A percentile compares a stretch with the other conserved stretches of the same genome.
Evolutionary conservation across 2,329 filamentous ascomycete genomes (phyloP).

Genomic region (Fusarium temperatum): DNA sequence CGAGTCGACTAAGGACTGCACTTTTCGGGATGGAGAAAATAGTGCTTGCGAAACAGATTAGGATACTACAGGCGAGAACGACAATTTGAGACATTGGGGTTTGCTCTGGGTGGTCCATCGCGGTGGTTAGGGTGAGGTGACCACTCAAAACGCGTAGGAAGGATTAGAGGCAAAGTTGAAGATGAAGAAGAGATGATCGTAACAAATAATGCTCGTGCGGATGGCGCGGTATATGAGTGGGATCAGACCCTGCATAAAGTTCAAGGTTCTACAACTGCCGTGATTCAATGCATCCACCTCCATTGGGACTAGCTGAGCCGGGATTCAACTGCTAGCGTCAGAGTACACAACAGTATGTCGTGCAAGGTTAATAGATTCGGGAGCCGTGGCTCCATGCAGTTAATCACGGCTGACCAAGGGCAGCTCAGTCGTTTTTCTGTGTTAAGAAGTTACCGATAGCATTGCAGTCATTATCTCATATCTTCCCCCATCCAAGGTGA

Average conservation of each 20-base stretch:
- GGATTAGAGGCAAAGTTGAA: neutral
- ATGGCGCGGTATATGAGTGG: neutral
- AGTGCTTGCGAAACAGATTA: neutral
- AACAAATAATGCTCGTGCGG: neutral
- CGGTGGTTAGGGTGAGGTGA: too few relatives aligned
- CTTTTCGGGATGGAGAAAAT: neutral
- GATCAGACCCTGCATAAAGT: neutral
- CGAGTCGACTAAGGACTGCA: neutral
- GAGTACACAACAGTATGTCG: neutral
- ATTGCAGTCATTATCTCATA: neutral
- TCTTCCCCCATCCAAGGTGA: neutral
- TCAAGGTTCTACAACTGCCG: neutral
- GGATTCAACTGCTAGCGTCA: neutral
- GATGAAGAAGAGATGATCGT: too few relatives aligned
- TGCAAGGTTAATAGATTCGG: neutral
- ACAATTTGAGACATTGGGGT: neutral
- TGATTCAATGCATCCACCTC: neutral
- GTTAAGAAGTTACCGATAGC: too few relatives aligned
- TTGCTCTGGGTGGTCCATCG: neutral
- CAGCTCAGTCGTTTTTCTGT: rapidly evolving
- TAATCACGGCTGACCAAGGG: rapidly evolving
- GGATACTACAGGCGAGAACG: neutral
- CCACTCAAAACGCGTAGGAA: neutral
- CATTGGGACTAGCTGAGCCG: neutral
- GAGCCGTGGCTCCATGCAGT: neutral